phyloP scores from a whole-genome alignment of 164 flowering plant species.

The Euptelea pleiosperma region DNA sequence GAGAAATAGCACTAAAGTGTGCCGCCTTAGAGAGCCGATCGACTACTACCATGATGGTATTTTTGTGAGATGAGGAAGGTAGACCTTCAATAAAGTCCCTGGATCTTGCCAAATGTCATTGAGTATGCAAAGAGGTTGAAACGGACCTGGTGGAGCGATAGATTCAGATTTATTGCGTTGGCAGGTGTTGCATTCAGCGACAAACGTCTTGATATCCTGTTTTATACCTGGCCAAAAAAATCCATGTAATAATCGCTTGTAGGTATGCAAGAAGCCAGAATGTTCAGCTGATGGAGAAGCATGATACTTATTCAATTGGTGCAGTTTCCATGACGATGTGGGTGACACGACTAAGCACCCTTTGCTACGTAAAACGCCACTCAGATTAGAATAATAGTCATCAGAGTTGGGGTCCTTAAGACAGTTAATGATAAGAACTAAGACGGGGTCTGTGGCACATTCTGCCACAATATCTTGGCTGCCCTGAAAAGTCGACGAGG shows the following conservation, averaged over 20 bases:
- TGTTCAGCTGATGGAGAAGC: not conserved
- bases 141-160: slow-evolving; percentile 1
- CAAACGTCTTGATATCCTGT: not conserved
- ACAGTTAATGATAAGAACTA: no score
- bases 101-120: not conserved
- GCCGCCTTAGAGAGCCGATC: slow-evolving; percentile 7
- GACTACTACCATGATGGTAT: not conserved
- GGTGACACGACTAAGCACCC: no score
- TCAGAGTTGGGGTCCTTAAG: no score
- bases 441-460: no score
- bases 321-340: no score
- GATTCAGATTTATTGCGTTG: slow-evolving; percentile 9
- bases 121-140: slow-evolving; percentile 11
- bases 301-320: not conserved
- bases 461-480: no score
- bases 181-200: slow-evolving; percentile 6
- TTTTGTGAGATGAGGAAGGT: not conserved
- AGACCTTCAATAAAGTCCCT: slow-evolving; percentile 11
- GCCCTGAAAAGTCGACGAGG: no score
- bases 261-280: not conserved
- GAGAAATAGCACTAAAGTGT: slow-evolving; percentile 6
- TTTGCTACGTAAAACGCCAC: no score
- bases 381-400: no score
- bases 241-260: not conserved
- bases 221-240: slow-evolving; percentile 2